Evolutionary conservation across 2,329 filamentous ascomycete genomes (phyloP).

Genomic region (Penicillium sp.): DNA sequence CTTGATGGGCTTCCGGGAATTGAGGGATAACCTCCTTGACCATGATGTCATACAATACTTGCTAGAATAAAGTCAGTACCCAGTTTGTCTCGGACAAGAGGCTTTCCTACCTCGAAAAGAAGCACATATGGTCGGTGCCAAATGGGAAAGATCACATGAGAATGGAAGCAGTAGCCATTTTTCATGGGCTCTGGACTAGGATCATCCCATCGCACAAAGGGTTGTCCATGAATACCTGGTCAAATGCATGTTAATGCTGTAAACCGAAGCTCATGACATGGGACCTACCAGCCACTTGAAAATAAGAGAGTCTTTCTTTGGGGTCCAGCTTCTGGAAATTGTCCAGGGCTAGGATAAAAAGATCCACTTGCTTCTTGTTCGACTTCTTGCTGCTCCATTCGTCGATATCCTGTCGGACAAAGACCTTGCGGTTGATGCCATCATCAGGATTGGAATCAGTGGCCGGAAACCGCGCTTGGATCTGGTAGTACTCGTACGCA

Average conservation of each 20-base stretch:
- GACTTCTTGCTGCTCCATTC: constrained; percentile 10
- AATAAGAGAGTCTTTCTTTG: constrained; percentile 8
- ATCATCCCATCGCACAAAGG: constrained; percentile 12
- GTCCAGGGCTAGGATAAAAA: constrained; percentile 12
- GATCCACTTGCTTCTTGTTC: constrained; percentile 13
- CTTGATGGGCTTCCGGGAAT: constrained; percentile 40
- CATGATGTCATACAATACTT: constrained; percentile 33
- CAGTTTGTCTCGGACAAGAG: not conserved
- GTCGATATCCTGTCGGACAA: constrained; percentile 14
- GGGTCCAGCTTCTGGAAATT: constrained; percentile 10
- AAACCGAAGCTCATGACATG: not conserved
- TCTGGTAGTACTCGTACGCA: constrained; percentile 1
- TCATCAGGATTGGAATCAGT: not conserved
- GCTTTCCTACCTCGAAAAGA: constrained; percentile 43
- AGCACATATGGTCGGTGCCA: constrained; percentile 78
- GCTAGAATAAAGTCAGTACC: constrained; percentile 18
- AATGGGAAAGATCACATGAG: constrained; percentile 63
- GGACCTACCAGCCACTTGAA: constrained; percentile 7
- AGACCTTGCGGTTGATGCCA: constrained; percentile 4
- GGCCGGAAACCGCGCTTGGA: not conserved
- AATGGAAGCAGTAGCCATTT: constrained; percentile 69
- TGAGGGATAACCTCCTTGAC: constrained; percentile 26
- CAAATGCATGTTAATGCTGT: not conserved
- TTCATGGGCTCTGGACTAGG: constrained; percentile 2
- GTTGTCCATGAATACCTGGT: constrained; percentile 9